Conservation (phyloP, 129 eudicot genomes). For the Smallanthus sonchifolius region DNA sequence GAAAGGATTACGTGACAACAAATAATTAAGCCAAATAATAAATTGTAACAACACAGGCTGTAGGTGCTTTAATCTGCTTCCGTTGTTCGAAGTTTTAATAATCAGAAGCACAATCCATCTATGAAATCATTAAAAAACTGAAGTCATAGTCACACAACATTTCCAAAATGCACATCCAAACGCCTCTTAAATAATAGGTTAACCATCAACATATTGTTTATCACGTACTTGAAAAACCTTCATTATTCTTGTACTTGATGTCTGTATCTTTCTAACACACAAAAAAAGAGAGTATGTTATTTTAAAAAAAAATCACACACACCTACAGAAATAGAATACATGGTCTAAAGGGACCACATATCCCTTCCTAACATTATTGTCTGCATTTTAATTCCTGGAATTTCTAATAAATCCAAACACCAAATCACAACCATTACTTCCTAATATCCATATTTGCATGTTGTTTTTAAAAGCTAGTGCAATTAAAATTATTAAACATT, state of each 20-base stretch:
- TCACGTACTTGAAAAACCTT: background rate
- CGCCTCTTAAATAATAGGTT: background rate
- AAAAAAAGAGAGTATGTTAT: too few relatives aligned
- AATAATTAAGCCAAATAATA: background rate
- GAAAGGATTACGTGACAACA: background rate
- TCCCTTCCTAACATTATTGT: too few relatives aligned
- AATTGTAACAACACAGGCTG: background rate
- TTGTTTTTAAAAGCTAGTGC: background rate
- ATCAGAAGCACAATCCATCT: background rate
- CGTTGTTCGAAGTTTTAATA: background rate
- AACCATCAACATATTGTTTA: background rate
- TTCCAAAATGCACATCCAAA: background rate
- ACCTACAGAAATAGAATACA: too few relatives aligned
- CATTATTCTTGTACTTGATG: too few relatives aligned
- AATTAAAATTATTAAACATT: background rate
- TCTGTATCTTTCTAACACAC: too few relatives aligned
- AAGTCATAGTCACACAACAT: background rate
- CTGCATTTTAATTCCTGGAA: too few relatives aligned
- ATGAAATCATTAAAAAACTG: background rate
- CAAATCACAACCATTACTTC: background rate
- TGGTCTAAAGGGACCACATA: too few relatives aligned
- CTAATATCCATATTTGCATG: conserved; percentile 8
- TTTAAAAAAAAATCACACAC: too few relatives aligned
- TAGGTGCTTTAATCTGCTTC: background rate
- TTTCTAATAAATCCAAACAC: too few relatives aligned